These are phyloP conservation scores for Barnettozyma salicaria DNA, from an alignment of 805 yeast genomes.

Conservation along the genomic window DNA sequence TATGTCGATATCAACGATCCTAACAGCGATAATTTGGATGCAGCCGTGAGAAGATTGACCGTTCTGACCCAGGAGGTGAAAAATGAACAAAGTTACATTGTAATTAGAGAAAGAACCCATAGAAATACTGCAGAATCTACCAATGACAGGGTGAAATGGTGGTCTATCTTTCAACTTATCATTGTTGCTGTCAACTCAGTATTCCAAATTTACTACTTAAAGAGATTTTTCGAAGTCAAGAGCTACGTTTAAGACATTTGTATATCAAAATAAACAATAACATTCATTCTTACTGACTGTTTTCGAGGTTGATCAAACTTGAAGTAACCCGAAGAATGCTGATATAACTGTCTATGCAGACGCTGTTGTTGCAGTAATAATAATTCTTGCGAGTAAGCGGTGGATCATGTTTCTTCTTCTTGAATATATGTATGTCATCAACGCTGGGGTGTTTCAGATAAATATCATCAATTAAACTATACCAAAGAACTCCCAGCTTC, in stretches of 20 bases:
- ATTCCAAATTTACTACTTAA: conserved; percentile 90
- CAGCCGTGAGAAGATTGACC: conserved; percentile 69
- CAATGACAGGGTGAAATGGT: conserved; percentile 94
- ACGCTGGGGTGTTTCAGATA: too few species aligned
- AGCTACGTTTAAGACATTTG: conserved; percentile 60
- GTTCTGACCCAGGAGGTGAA: conserved; percentile 79
- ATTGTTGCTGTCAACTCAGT: conserved; percentile 83
- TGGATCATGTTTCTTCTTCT: too few species aligned
- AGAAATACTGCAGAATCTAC: conserved; percentile 98
- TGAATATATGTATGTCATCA: too few species aligned
- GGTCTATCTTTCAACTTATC: conserved; percentile 87
- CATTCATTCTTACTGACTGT: too few species aligned
- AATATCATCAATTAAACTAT: too few species aligned
- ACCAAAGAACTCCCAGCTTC: too few species aligned
- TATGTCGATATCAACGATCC: conserved; percentile 78
- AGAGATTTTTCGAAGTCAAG: conserved; percentile 92
- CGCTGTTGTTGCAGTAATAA: too few species aligned
- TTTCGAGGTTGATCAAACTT: background rate
- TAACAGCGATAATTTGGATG: conserved; percentile 72
- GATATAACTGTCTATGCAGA: too few species aligned
- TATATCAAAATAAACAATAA: background rate
- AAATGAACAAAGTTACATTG: conserved; percentile 87
- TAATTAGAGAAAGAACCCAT: conserved; percentile 94
- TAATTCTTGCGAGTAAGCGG: too few species aligned
- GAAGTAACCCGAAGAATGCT: too few species aligned